Conservation (phyloP, 352 stramenopile species). For the Globisporangium nunn region DNA sequence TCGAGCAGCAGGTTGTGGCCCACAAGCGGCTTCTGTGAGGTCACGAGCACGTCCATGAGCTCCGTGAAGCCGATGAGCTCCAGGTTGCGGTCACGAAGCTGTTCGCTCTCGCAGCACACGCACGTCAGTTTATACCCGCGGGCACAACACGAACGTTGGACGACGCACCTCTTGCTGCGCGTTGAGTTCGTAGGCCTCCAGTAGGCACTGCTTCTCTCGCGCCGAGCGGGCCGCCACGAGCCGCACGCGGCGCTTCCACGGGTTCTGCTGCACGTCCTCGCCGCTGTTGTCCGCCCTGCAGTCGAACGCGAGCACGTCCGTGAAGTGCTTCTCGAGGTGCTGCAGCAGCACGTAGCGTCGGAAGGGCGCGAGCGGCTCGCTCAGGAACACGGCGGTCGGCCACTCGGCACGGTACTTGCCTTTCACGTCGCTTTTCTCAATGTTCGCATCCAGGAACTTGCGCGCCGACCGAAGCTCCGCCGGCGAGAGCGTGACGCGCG, state of each 20-base stretch:
- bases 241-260: constrained; percentile 60
- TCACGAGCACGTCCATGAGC: constrained; percentile 46
- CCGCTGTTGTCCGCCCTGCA: constrained; percentile 55
- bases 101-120: neutral
- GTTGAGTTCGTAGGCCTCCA: constrained; percentile 24
- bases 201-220: constrained; percentile 22
- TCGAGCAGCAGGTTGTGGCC: constrained; percentile 81
- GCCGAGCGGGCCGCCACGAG: constrained; percentile 25
- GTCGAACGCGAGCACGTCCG: constrained; percentile 40
- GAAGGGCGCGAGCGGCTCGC: constrained; percentile 53
- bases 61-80: constrained; percentile 59
- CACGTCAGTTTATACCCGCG: neutral
- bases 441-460: constrained; percentile 25
- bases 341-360: constrained; percentile 48
- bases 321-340: constrained; percentile 37
- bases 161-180: constrained; percentile 16
- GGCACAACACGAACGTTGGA: too few relatives aligned
- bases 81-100: constrained; percentile 39
- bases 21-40: constrained; percentile 41
- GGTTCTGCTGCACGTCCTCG: constrained; percentile 20
- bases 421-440: constrained; percentile 15
- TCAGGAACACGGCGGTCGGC: constrained; percentile 36
- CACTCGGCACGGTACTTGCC: constrained; percentile 13
- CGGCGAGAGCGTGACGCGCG: neutral
- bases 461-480: constrained; percentile 20